Percentiles rank a stretch among this genome's conserved stretches.
Conservation (phyloP, 495 filamentous ascomycete species). For the Elaphomyces granulatus region DNA sequence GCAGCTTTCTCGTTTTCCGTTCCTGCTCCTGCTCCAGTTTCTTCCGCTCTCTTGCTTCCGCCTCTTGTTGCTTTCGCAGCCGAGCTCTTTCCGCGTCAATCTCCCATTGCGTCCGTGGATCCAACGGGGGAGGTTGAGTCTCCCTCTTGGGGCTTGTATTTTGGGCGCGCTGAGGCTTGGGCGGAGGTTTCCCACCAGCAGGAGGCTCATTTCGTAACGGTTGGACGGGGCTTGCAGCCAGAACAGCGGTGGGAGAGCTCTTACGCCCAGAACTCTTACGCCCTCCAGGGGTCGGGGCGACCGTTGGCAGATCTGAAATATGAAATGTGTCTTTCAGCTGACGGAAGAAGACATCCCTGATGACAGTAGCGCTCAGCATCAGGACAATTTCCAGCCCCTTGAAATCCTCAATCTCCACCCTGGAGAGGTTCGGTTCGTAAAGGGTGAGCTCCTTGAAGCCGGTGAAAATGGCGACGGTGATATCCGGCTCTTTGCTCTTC, state of each 20-base stretch:
- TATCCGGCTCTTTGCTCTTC: slow-evolving; percentile 83
- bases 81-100: slow-evolving; percentile 51
- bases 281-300: slow-evolving; percentile 9
- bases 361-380: slow-evolving; percentile 67
- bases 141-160: slow-evolving; percentile 9
- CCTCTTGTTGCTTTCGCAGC: slow-evolving; percentile 41
- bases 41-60: slow-evolving; percentile 40
- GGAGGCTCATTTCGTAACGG: slow-evolving; percentile 1
- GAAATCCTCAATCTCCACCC: slow-evolving; percentile 85
- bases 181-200: background rate
- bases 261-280: too few relatives aligned
- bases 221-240: slow-evolving; percentile 14
- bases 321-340: slow-evolving; percentile 64
- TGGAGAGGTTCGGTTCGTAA: slow-evolving; percentile 80
- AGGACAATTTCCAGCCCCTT: slow-evolving; percentile 88
- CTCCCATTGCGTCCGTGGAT: slow-evolving; percentile 40
- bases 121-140: slow-evolving; percentile 19
- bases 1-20: slow-evolving; percentile 56
- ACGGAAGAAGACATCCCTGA: slow-evolving; percentile 71
- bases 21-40: slow-evolving; percentile 45
- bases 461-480: slow-evolving; percentile 71
- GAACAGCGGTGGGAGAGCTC: background rate
- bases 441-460: slow-evolving; percentile 59
- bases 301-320: slow-evolving; percentile 34
- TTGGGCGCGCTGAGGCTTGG: background rate